Evolutionary conservation across 805 yeast species (phyloP).

Genomic region (Brettanomyces custersianus): DNA sequence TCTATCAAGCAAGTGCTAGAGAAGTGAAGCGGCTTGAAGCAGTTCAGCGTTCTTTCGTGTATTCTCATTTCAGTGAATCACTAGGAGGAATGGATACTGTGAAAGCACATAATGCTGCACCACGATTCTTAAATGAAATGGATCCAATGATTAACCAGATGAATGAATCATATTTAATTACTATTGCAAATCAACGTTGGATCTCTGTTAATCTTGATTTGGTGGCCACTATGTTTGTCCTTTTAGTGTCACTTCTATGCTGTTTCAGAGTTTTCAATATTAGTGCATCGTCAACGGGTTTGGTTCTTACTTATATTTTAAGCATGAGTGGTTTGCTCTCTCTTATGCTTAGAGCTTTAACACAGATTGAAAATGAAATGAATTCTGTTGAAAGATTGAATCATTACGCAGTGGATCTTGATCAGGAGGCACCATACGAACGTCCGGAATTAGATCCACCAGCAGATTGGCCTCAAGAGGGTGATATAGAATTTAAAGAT

Average conservation of each 20-base stretch:
- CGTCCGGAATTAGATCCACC: slow-evolving; percentile 33
- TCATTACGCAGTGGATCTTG: slow-evolving; percentile 52
- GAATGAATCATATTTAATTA: slow-evolving; percentile 58
- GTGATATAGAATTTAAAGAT: slow-evolving; percentile 36
- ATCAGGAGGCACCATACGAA: slow-evolving; percentile 57
- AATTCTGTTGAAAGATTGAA: slow-evolving; percentile 70
- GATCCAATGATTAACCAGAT: slow-evolving; percentile 42
- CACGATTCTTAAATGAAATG: slow-evolving; percentile 40
- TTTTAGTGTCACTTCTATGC: slow-evolving; percentile 48
- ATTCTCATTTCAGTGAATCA: slow-evolving; percentile 62
- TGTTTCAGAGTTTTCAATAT: slow-evolving; percentile 49
- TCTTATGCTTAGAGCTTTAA: slow-evolving; percentile 45
- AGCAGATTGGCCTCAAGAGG: slow-evolving; percentile 40
- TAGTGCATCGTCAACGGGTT: slow-evolving; percentile 53
- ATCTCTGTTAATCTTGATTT: slow-evolving; percentile 46
- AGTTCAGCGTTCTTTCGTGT: slow-evolving; percentile 59
- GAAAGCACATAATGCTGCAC: slow-evolving; percentile 39
- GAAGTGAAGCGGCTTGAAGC: slow-evolving; percentile 74
- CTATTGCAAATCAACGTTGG: slow-evolving; percentile 57
- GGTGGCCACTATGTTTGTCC: slow-evolving; percentile 31
- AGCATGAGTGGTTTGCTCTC: slow-evolving; percentile 50
- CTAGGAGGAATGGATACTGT: slow-evolving; percentile 59
- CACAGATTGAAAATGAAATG: slow-evolving; percentile 73
- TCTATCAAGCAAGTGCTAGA: slow-evolving; percentile 63
- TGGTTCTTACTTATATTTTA: slow-evolving; percentile 48